Base-by-base conservation (phyloP, 352 stramenopile species). In the Halophytophthora polymorphica region DNA sequence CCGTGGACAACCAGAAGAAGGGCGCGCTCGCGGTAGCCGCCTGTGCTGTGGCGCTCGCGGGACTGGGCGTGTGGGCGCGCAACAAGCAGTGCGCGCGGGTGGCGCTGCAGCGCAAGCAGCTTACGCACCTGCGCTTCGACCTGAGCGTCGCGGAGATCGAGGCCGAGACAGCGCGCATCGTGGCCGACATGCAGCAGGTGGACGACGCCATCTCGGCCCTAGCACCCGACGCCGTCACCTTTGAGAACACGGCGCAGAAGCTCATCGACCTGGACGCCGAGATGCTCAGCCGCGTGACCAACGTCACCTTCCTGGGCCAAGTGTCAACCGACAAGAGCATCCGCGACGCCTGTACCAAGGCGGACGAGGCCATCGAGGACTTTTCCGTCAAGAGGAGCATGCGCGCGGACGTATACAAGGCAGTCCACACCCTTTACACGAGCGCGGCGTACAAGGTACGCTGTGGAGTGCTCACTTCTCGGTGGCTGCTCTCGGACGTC, bases 281-380 rank as follows among this genome's bases (percentile, higher is more conserved):
- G 56, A 87, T 93, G 65, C 75, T 93, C 53, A 84, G 69, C 45
- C 78, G 82, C 42, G 67, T 95, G 33, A 88, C 71, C 14, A 90
- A 90, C 46, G 78, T 89, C 47, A 95, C 86, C 42, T 95, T 96
- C 63, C 61, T 95, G 28, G 77, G 85, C 18, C 82, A 95, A 59
- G 85, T 90, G 49, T 78, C 72, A 29, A 62, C 65, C 12, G 62
- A 74, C 53, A 83, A 86, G 53, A 67, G 60, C 22, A 82, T 90
- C 28, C 76, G 85, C 18, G 85, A 94, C 51, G 85, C 85, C 7
- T 93, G 85, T 46, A 89, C 69, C 59, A 80, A 86, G 45, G 85
- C 85, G 8, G 77, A 92, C 40, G 80, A 93, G 44, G 57, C 65
- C n/a, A 92, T 95, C 44, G 72, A 83, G 42, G 69, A 88, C 43